Evolutionary conservation across 2,329 filamentous ascomycete genomes (phyloP).

Genomic region (Stachybotrys elegans): DNA sequence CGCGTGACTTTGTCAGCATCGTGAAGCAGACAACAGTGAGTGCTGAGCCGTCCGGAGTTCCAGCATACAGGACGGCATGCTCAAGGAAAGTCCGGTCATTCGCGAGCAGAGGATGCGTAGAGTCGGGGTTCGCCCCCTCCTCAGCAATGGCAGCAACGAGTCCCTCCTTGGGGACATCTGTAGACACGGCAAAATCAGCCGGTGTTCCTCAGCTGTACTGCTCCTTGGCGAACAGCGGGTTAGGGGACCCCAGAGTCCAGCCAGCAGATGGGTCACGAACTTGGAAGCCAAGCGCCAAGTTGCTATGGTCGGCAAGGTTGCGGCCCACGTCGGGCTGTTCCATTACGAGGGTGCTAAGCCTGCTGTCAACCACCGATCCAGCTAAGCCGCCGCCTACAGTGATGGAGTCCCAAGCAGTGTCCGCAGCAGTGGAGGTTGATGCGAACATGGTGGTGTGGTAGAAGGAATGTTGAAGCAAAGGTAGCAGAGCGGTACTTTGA

Average conservation of each 20-base stretch:
- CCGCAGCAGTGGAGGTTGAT: no score
- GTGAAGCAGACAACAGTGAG: constrained; percentile 15
- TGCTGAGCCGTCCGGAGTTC: constrained; percentile 14
- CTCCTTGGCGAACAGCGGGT: not conserved
- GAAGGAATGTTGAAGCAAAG: no score
- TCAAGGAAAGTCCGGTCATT: constrained; percentile 13
- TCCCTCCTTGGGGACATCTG: constrained; percentile 2
- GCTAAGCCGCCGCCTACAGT: no score
- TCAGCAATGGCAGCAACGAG: constrained; percentile 3
- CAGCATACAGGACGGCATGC: constrained; percentile 13
- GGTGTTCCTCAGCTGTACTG: constrained; percentile 4
- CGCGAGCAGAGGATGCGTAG: constrained; percentile 1
- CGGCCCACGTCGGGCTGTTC: constrained; percentile 53
- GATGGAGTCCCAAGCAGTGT: no score
- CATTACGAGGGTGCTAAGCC: constrained; percentile 37
- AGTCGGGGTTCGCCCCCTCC: not conserved
- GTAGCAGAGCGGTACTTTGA: no score
- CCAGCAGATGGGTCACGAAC: constrained; percentile 2
- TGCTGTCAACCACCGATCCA: no score
- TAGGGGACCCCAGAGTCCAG: not conserved
- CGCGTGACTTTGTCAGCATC: constrained; percentile 20
- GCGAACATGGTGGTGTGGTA: no score
- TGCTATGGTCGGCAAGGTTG: constrained; percentile 32
- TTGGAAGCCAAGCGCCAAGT: not conserved
- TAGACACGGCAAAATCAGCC: constrained; percentile 3